phyloP scores from a whole-genome alignment of 805 yeast genomes.

The Lachancea sp. region DNA sequence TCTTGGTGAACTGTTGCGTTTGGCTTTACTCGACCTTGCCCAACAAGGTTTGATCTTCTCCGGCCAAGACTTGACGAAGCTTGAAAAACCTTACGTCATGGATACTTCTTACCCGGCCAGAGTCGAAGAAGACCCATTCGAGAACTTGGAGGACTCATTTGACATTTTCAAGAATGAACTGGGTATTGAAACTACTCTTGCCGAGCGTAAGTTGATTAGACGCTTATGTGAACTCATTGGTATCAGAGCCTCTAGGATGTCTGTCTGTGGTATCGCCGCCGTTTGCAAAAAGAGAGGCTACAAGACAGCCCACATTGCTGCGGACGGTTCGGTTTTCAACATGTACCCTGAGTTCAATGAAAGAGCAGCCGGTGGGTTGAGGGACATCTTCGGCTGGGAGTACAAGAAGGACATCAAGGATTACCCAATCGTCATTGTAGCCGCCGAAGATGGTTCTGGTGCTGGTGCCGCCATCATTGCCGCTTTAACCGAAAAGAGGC shows the following conservation, averaged over 20 bases:
- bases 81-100: conserved; percentile 61
- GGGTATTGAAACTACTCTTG: conserved; percentile 56
- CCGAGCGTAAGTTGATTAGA: conserved; percentile 79
- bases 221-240: conserved; percentile 82
- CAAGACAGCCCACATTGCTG: conserved; percentile 80
- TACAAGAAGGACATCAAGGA: conserved; percentile 34
- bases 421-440: conserved; percentile 78
- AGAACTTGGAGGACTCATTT: conserved; percentile 70
- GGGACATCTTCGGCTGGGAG: conserved; percentile 82
- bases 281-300: conserved; percentile 80
- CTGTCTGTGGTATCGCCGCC: conserved; percentile 94
- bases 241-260: conserved; percentile 84
- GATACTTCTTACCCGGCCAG: conserved; percentile 85
- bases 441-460: conserved; percentile 98
- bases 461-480: conserved; percentile 99
- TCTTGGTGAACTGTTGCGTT: conserved; percentile 84
- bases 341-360: conserved; percentile 87
- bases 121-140: conserved; percentile 85
- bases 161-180: conserved; percentile 55
- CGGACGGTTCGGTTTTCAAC: conserved; percentile 95
- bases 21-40: conserved; percentile 67
- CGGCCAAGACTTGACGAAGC: conserved; percentile 58
- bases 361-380: conserved; percentile 81
- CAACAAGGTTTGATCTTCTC: conserved; percentile 60
- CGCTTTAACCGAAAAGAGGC: conserved; percentile 81